A percentile compares a stretch with the other conserved stretches of the same genome.
phyloP scores from a whole-genome alignment of 805 yeast genomes.

The Hanseniaspora pseudoguilliermondii region DNA sequence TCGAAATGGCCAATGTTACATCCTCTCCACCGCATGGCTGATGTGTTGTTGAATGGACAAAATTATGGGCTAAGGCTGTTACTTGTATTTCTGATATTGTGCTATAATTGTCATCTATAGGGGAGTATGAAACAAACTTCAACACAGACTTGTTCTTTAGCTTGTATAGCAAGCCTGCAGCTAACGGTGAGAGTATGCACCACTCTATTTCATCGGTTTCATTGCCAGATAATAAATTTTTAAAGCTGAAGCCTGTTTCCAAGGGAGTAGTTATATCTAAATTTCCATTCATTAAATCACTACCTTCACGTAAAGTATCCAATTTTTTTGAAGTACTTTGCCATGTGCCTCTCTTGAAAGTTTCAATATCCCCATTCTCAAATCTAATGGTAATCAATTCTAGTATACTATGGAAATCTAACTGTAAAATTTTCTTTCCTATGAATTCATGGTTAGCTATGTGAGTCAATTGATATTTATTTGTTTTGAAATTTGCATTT shows the following conservation, averaged over 20 bases:
- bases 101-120: not conserved
- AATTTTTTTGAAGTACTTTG: not conserved
- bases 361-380: slow-evolving; percentile 13
- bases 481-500: slow-evolving; percentile 14
- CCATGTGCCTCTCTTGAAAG: slow-evolving; percentile 15
- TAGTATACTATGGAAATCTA: slow-evolving; percentile 16
- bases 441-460: slow-evolving; percentile 9
- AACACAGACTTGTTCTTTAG: not conserved
- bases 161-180: slow-evolving; percentile 9
- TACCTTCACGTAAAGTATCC: not conserved
- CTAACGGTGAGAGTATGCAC: slow-evolving; percentile 10
- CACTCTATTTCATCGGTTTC: slow-evolving; percentile 8
- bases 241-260: slow-evolving; percentile 11
- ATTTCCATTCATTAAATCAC: slow-evolving; percentile 2
- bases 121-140: not conserved
- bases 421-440: slow-evolving; percentile 10
- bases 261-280: slow-evolving; percentile 8
- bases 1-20: slow-evolving; percentile 26
- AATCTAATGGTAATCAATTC: slow-evolving; percentile 14
- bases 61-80: slow-evolving; percentile 26
- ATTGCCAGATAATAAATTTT: not conserved
- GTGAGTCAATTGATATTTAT: slow-evolving; percentile 7
- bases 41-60: slow-evolving; percentile 25
- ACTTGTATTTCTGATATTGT: slow-evolving; percentile 21
- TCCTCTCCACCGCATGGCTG: slow-evolving; percentile 27